Conservation (phyloP, 768 basidiomycete species). For the Termitomyces sp. region DNA sequence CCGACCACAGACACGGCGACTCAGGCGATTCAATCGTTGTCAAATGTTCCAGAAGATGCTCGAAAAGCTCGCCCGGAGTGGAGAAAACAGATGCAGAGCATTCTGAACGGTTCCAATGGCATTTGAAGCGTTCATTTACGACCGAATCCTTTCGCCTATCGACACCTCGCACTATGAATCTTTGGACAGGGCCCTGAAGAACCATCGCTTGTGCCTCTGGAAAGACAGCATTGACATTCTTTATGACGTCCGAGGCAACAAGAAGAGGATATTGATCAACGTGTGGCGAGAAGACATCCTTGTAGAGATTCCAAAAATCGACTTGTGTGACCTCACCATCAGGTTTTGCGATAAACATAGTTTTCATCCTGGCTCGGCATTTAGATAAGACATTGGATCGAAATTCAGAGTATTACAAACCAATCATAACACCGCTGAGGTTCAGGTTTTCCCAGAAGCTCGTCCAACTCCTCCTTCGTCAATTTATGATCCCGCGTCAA, state of each 20-base stretch:
- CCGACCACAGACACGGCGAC: constrained; percentile 64
- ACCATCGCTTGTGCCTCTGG: constrained; percentile 87
- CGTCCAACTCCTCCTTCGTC: constrained; percentile 62
- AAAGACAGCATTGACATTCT: constrained; percentile 82
- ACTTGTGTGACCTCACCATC: constrained; percentile 88
- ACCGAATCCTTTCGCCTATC: constrained; percentile 56
- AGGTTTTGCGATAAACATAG: constrained; percentile 73
- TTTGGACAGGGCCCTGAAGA: constrained; percentile 59
- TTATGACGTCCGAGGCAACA: constrained; percentile 90
- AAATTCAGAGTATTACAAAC: constrained; percentile 30
- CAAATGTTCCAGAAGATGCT: constrained; percentile 62
- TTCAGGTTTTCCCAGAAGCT: constrained; percentile 52
- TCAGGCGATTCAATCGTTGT: constrained; percentile 36
- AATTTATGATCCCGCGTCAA: constrained; percentile 57
- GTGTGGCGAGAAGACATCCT: constrained; percentile 67
- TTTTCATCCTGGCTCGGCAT: constrained; percentile 67
- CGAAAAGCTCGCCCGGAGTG: constrained; percentile 61
- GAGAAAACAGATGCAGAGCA: constrained; percentile 43
- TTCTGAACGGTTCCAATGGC: constrained; percentile 66
- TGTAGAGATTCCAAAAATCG: constrained; percentile 93
- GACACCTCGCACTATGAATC: constrained; percentile 88
- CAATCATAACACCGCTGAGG: constrained; percentile 82
- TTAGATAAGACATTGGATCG: neutral
- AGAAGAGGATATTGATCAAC: constrained; percentile 56
- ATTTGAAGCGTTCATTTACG: constrained; percentile 61